Evolutionary conservation across 305 asterid genomes (phyloP), one percentile per base, ranked within the genome.

Genomic region (Plantago coronopus): DNA sequence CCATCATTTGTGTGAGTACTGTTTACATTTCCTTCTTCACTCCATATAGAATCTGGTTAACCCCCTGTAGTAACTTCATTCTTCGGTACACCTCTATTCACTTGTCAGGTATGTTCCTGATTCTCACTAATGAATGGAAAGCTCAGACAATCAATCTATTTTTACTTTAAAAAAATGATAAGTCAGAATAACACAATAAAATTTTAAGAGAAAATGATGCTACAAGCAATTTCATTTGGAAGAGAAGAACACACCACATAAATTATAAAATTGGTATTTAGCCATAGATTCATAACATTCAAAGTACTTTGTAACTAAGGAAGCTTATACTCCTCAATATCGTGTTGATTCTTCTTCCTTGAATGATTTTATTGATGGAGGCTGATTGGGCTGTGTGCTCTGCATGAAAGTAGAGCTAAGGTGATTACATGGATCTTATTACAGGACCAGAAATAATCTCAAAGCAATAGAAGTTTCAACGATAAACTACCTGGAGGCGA

Each of bases 401-500:
- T 77, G 79, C 72, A 64, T 31, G 48, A 58, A 47, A 62, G 48
- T 44, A 68, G 63, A 63, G 54, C 19, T 27, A 40, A 31, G 22
- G 59, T 68, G 48, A 57, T 57, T 34, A 59, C 60, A 62, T 53
- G 75, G 68, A 7, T 48, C 37, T 49, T 76, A 20, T 42, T 22
- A 40, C 69, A 60, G 69, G 71, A 66, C n/a, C 34, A 64, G 42
- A 53, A 42, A 31, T 44, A 37, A 61, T 60, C 55, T 8, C n/a
- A 17, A 63, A n/a, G 48, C 70, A 74, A 25, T 1, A 38, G 47
- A 72, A 68, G 57, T 43, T 59, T 57, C 12, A 16, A 50, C 21
- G 50, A 49, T 42, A 12, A 64, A 21, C 9, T 75, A 86, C 89
- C 95, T 89, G 94, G 59, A 89, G 65, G 17, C 72, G 81, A 60